Evolutionary conservation across 305 asterid species (phyloP), one percentile per base, ranked within the genome.

Genomic region (Plantago lanceolata): DNA sequence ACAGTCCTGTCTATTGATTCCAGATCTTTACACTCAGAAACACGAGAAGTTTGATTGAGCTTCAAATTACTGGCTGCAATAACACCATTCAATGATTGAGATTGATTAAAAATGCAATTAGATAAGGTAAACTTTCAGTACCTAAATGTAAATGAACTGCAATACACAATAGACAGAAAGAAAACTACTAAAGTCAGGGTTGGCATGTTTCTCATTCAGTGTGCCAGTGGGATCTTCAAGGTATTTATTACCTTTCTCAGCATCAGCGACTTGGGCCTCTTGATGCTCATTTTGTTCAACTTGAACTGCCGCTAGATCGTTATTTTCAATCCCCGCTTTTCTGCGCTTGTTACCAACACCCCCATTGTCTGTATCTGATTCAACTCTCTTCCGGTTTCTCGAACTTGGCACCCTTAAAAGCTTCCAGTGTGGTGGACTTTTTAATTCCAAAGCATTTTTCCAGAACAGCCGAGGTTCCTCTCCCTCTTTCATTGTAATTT

Each of bases 401-500:
- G 85, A 78, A 65, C 78, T 67, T n/a, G 82, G 79, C 57, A 55
- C 70, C 49, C 45, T 63, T 63, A 79, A 64, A 76, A 75, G 78
- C 72, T 78, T 94, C 97, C 99, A 90, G 64, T 17, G 61, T 19
- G 90, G 64, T 19, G 89, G 90, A 53, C 52, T 68, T 75, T 74
- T 81, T 60, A 89, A 84, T 64, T 85, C 84, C 68, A 94, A 75
- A 75, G 90, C 76, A 70, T 74, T 79, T 72, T 40, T 86, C 99
- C 99, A 94, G 59, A 86, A 94, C 18, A 78, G 68, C 64, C 79
- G 85, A 47, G 87, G 83, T 70, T 76, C 93, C 65, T 86, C 87
- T 57, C 78, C 82, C 71, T 75, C 83, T 61, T 73, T 66, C 70
- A 74, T 68, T 70, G 75, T 73, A 68, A 74, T 63, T 67, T 81